Percentiles rank a stretch among this genome's conserved stretches.
These are phyloP conservation scores for Solanum hybrid DNA, from an alignment of 305 asterid genomes.

Conservation along the genomic window DNA sequence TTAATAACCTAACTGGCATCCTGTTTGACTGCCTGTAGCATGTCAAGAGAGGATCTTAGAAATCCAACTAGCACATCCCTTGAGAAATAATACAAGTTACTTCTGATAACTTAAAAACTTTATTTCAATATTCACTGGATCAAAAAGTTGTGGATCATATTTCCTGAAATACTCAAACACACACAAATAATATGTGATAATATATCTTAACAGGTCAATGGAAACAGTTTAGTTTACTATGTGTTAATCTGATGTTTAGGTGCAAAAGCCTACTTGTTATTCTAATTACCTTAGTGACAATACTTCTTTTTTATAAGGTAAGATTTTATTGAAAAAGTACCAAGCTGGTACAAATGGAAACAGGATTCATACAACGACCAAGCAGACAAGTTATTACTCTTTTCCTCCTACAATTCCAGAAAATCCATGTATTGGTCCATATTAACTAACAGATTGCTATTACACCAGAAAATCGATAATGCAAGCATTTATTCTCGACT, in stretches of 20 bases:
- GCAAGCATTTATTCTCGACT: not conserved
- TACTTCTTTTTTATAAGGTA: not conserved
- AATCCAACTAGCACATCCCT: not conserved
- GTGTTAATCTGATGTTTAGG: not conserved
- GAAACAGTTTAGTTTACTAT: not conserved
- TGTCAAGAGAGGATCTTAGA: not conserved
- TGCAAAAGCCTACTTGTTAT: not conserved
- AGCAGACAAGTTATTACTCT: not conserved
- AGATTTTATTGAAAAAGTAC: not conserved
- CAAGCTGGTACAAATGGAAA: not conserved
- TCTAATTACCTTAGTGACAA: not conserved
- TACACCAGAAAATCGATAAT: not conserved
- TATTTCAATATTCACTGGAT: not conserved
- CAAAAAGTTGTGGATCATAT: not conserved
- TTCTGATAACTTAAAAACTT: not conserved
- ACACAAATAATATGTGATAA: not conserved
- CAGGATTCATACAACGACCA: not conserved
- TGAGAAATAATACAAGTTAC: not conserved
- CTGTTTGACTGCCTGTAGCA: not conserved
- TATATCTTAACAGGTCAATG: not conserved
- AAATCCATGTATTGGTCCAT: not conserved
- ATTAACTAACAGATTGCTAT: not conserved
- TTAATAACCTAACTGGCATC: not conserved
- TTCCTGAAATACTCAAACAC: not conserved
- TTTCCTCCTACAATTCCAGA: not conserved